Base-by-base conservation (phyloP, 2,329 filamentous ascomycete species). In the Penicillium hordei region DNA sequence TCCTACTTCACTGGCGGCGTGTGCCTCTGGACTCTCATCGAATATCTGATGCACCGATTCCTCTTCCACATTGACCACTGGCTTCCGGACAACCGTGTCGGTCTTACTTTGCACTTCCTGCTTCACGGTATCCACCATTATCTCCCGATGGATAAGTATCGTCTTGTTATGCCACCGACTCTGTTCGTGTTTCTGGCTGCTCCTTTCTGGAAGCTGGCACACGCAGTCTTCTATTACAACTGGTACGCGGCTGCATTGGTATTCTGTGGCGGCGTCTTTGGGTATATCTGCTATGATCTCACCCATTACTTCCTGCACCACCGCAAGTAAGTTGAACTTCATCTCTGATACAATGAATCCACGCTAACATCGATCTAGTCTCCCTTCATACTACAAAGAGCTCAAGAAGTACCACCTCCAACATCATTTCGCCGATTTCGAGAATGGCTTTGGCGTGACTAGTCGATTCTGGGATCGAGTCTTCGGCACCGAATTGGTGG, bases 301-400 rank as follows among this genome's bases (percentile, higher is more conserved):
- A 99, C 94, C 1, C 94, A 99, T 76, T 99, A 97, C 82, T 99
- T 99, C 83, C 84, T 99, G 39, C 94, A 99, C 76, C 94, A 99
- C 79, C 86, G 89, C 78, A 95, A 91, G 83, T 87, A 73, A 75
- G 83, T 81, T 39, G 55, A 27, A n/a, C 21, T 4, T 23, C 15
- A n/a, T 19, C 44, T 27, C 31, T 29, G 17, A 27, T 40, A 10
- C 5, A 19, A 58, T 48, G 27, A 19, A 21, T 25, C 25, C 8
- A 53, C 42, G 42, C 62, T 66, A 58, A 68, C 49, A n/a, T 21
- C 13, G 36, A 33, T 50, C 1, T 58, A 86, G 84, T 68, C 86
- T 99, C 3, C 94, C 94, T 17, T 79, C 87, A 2, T 96, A 91
- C 83, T 97, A 95, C 80, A 90, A 90, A 77, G 82, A 86, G 63